phyloP scores from a whole-genome alignment of 352 stramenopile genomes.

The Globisporangium cylindrosporum region DNA sequence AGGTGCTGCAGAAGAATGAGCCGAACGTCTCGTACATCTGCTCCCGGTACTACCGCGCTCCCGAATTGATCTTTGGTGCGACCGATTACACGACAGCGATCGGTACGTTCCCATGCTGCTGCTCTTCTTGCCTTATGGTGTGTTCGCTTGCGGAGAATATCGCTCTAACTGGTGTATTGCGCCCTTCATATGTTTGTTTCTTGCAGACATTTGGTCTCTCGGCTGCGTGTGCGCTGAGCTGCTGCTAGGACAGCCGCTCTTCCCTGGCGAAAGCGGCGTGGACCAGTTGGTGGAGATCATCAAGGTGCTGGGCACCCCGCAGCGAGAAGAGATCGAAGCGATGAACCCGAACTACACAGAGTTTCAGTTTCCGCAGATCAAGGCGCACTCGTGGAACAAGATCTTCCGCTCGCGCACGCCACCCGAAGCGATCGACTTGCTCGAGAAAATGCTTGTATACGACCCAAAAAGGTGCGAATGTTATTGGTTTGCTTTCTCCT shows the following conservation, averaged over 20 bases:
- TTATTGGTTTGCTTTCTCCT: constrained; percentile 6
- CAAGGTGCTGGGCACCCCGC: constrained; percentile 98
- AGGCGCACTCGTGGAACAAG: constrained; percentile 97
- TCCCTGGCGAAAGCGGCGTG: constrained; percentile 98
- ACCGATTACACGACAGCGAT: constrained; percentile 99
- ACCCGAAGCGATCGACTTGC: constrained; percentile 96
- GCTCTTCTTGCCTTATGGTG: not conserved
- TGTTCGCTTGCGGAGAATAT: not conserved
- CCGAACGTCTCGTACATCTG: constrained; percentile 99
- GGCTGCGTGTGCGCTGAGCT: constrained; percentile 99
- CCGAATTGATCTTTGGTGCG: constrained; percentile 99
- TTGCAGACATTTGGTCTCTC: constrained; percentile 92
- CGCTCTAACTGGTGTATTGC: not conserved
- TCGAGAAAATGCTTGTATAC: constrained; percentile 97
- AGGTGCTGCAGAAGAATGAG: constrained; percentile 95
- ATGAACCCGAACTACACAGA: constrained; percentile 99
- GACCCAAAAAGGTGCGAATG: constrained; percentile 89
- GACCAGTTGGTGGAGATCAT: constrained; percentile 99
- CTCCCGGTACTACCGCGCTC: constrained; percentile 98
- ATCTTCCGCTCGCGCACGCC: constrained; percentile 95
- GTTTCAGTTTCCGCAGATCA: constrained; percentile 99
- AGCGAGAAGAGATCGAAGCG: constrained; percentile 96
- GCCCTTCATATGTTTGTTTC: constrained; percentile 22
- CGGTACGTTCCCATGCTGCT: constrained; percentile 29
- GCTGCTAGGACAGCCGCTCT: constrained; percentile 96